phyloP scores from a whole-genome alignment of 768 basidiomycete species.

The Leccinum pellstonianum region DNA sequence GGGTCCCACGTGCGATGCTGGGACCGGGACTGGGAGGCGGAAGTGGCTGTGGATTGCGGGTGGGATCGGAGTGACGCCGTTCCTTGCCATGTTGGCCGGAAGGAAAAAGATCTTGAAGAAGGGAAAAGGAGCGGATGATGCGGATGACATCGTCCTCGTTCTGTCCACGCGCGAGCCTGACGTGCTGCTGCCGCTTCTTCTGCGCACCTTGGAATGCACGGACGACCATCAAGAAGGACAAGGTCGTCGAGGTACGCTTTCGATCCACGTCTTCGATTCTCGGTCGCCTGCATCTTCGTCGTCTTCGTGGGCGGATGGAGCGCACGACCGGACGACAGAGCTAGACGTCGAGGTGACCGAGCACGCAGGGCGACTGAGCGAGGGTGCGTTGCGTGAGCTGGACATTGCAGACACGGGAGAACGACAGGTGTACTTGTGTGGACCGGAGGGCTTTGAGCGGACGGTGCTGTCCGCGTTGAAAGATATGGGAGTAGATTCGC shows the following conservation, averaged over 20 bases:
- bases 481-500: conserved; percentile 35
- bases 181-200: conserved; percentile 43
- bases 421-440: conserved; percentile 48
- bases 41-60: conserved; percentile 57
- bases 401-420: conserved; percentile 15
- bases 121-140: not conserved
- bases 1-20: not conserved
- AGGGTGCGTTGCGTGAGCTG: conserved; percentile 6
- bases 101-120: not conserved
- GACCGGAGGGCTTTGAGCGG: conserved; percentile 47
- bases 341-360: conserved; percentile 13
- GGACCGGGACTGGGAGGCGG: not conserved
- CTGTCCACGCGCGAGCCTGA: conserved; percentile 57
- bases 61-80: conserved; percentile 67
- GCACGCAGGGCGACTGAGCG: conserved; percentile 23
- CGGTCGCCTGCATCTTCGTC: not conserved
- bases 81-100: conserved; percentile 51
- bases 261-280: conserved; percentile 41
- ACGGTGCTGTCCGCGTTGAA: conserved; percentile 35
- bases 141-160: conserved; percentile 42
- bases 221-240: not conserved
- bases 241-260: conserved; percentile 17
- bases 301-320: not conserved
- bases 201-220: conserved; percentile 4
- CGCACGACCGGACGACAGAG: conserved; percentile 11